A percentile compares a stretch with the other conserved stretches of the same genome.
These are phyloP conservation scores for Kwoniella heveanensis DNA, from an alignment of 768 basidiomycete genomes.

Conservation along the genomic window DNA sequence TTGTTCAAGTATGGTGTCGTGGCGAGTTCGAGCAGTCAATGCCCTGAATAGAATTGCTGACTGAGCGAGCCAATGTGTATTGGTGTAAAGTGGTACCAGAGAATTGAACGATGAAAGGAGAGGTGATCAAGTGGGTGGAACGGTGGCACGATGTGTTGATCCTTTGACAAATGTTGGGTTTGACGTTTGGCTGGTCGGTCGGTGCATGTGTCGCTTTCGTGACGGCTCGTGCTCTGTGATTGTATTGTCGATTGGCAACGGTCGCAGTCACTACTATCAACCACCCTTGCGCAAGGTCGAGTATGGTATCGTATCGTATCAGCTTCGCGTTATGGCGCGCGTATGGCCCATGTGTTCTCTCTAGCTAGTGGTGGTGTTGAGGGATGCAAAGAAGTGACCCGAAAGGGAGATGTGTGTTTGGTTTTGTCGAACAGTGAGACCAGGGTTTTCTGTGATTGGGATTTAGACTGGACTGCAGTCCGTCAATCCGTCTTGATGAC, in stretches of 20 bases:
- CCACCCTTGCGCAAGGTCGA: too few species aligned
- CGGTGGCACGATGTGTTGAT: not conserved
- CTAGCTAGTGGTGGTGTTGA: too few species aligned
- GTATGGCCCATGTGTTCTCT: too few species aligned
- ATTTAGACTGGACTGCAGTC: not conserved
- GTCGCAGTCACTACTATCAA: too few species aligned
- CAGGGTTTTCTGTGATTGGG: not conserved
- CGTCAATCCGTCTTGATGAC: not conserved
- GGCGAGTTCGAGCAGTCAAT: not conserved
- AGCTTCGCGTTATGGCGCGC: not conserved
- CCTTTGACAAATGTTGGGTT: not conserved
- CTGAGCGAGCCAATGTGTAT: not conserved
- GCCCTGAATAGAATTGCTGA: not conserved
- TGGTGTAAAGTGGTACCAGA: not conserved
- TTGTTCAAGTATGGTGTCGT: not conserved
- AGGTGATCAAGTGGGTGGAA: conserved; percentile 1
- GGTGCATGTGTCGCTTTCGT: not conserved
- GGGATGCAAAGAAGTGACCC: too few species aligned
- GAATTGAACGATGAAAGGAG: not conserved
- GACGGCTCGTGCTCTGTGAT: not conserved
- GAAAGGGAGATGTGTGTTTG: too few species aligned
- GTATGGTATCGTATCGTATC: too few species aligned
- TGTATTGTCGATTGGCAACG: too few species aligned
- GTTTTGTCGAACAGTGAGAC: not conserved
- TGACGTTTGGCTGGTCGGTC: not conserved